Evolutionary conservation across 2,329 filamentous ascomycete genomes (phyloP).

Genomic region (Cercospora nicotianae): DNA sequence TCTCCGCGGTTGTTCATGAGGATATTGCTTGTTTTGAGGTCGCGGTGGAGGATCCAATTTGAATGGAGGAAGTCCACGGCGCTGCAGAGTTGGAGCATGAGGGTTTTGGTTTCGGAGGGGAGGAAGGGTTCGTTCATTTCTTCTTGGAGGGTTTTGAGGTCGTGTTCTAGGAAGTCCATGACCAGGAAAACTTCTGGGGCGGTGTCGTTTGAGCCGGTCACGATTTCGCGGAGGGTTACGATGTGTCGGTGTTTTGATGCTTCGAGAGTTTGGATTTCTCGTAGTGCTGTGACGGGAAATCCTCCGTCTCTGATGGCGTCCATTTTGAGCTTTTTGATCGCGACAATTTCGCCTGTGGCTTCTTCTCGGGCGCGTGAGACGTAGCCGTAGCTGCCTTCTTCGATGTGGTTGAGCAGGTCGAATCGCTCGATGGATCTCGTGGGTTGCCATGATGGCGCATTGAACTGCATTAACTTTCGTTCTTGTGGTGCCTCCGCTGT

Average conservation of each 20-base stretch:
- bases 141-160: conserved; percentile 87
- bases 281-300: conserved; percentile 85
- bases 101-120: conserved; percentile 86
- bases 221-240: conserved; percentile 78
- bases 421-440: conserved; percentile 82
- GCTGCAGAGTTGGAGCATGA: conserved; percentile 77
- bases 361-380: conserved; percentile 80
- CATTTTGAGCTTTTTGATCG: conserved; percentile 91
- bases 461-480: conserved; percentile 69
- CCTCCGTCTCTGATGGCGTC: conserved; percentile 71
- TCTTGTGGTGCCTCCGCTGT: conserved; percentile 40
- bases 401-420: conserved; percentile 92
- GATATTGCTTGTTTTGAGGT: conserved; percentile 91
- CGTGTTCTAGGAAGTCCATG: conserved; percentile 96
- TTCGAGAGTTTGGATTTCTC: conserved; percentile 89
- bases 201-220: conserved; percentile 44
- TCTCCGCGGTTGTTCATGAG: conserved; percentile 92
- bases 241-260: conserved; percentile 80
- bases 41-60: conserved; percentile 84
- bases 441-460: conserved; percentile 65
- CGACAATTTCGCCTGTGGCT: conserved; percentile 75
- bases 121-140: conserved; percentile 94
- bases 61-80: conserved; percentile 84
- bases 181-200: conserved; percentile 76
- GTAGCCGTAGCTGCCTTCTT: conserved; percentile 95